Base-by-base conservation (phyloP, 768 basidiomycete species). In the Podaxis sp. region DNA sequence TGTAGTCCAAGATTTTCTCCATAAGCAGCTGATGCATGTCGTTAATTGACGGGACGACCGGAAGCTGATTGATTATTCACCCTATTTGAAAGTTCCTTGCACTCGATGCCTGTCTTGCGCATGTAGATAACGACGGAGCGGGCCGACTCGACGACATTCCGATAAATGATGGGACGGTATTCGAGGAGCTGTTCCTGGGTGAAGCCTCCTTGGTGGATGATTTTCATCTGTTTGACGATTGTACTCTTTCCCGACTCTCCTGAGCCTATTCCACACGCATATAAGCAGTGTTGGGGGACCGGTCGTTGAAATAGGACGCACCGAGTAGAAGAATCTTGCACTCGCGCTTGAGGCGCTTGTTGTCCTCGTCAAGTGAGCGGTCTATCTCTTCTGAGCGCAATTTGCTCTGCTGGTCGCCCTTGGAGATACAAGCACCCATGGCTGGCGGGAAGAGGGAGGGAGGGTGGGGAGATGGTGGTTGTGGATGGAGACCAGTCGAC, bases 161-260 rank as follows among this genome's bases (percentile, higher is more conserved):
- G 87, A 76, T 90, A 94, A 53, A 99, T 87, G 33, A 89, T 88
- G 0, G 87, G 84, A 19, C 90, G 81, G 78, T 86, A 96, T 2
- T 85, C 81, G 64, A 88, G 80, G 28, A 94, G 85, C 73, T 97
- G 95, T 0, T 89, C 84, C 7, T 76, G 75, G 2, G 88, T 85
- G 76, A 95, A 99, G 12, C 96, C 96, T 65, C 89, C 87, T 73
- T 96, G 92, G 73, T 99, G 92, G 54, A 98, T 95, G 63, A 98
- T 96, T 82, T 96, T 97, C 95, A 99, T 97, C 75, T 99, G 96
- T 73, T 99, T 98, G 39, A 97, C 95, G 66, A 99, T 94, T 0
- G 96, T 99, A 3, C 87, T 89, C 77, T 98, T 98, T 5, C 96
- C 96, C 0, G 91, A 93, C 79, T 96, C 95, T 69, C 96, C 94